These are phyloP conservation scores for Geotrichum fermentans DNA, from an alignment of 1,139 yeast species.

Conservation along the genomic window DNA sequence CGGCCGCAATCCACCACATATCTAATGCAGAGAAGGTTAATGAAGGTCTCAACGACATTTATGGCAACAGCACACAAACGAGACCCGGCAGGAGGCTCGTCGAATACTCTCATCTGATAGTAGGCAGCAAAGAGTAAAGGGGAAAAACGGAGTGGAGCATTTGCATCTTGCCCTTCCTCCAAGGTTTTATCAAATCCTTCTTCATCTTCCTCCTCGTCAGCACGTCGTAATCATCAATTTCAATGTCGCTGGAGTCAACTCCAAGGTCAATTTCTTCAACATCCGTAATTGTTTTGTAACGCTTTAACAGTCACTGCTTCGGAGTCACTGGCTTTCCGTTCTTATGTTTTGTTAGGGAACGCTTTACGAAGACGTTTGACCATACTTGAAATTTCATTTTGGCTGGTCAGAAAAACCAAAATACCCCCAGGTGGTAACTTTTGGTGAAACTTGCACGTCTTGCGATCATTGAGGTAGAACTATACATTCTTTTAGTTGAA, in stretches of 20 bases:
- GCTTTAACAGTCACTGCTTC: slow-evolving; percentile 49
- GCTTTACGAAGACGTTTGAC: slow-evolving; percentile 64
- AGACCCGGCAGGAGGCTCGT: slow-evolving; percentile 76
- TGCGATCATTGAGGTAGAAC: slow-evolving; percentile 77
- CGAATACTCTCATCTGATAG: slow-evolving; percentile 92
- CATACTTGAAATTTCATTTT: slow-evolving; percentile 76
- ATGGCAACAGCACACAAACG: slow-evolving; percentile 93
- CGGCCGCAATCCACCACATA: slow-evolving; percentile 96
- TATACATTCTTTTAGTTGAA: slow-evolving; percentile 74
- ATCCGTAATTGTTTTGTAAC: slow-evolving; percentile 64
- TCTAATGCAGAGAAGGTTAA: slow-evolving; percentile 92
- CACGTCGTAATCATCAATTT: slow-evolving; percentile 45
- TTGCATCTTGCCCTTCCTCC: slow-evolving; percentile 68
- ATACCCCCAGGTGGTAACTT: slow-evolving; percentile 92
- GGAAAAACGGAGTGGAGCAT: slow-evolving; percentile 90
- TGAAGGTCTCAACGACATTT: slow-evolving; percentile 94
- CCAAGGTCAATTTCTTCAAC: slow-evolving; percentile 88
- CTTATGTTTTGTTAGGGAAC: slow-evolving; percentile 54
- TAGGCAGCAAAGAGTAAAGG: slow-evolving; percentile 83
- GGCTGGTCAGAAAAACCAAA: slow-evolving; percentile 87
- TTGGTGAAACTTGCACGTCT: slow-evolving; percentile 81
- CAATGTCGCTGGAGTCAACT: slow-evolving; percentile 39
- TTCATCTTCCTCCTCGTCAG: slow-evolving; percentile 58
- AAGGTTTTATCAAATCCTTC: slow-evolving; percentile 87
- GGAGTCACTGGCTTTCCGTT: slow-evolving; percentile 34